Conservation (phyloP, 2,329 filamentous ascomycete species). For the Trichoderma hamatum region DNA sequence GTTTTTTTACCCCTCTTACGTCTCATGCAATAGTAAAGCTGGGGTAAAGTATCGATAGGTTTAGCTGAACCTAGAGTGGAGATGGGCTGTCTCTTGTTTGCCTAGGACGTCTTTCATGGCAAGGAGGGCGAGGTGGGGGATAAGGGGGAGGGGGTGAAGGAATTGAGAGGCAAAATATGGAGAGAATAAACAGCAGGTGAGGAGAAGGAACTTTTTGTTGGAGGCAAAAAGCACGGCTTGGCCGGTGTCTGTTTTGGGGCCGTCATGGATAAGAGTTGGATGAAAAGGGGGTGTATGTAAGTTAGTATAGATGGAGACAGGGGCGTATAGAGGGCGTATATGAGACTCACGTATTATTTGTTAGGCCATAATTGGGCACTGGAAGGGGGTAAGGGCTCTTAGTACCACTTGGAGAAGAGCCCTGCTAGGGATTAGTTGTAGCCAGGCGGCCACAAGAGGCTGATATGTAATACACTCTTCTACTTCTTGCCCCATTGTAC, state of each 20-base stretch:
- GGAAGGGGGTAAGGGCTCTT: not conserved
- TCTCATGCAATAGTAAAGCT: not conserved
- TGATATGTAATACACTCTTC: not conserved
- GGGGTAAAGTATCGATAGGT: not conserved
- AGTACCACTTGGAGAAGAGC: not conserved
- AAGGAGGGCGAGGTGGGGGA: not conserved
- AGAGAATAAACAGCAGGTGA: not conserved
- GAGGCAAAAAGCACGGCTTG: not conserved
- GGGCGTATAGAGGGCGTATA: not conserved
- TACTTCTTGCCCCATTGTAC: not conserved
- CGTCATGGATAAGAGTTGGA: not conserved
- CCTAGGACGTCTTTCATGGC: not conserved
- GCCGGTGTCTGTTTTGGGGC: not conserved
- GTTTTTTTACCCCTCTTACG: not conserved
- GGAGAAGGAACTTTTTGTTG: conserved; percentile 17
- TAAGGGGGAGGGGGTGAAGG: not conserved
- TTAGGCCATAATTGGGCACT: not conserved
- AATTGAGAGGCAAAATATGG: not conserved
- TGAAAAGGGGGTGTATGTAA: not conserved
- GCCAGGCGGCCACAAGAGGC: not conserved
- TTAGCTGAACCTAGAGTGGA: not conserved
- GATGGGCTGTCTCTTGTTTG: not conserved
- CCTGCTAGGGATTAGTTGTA: not conserved
- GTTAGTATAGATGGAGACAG: not conserved
- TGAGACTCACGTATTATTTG: not conserved